These are phyloP conservation scores for Fusarium sp. DNA, from an alignment of 2,329 filamentous ascomycete genomes.

Conservation along the genomic window DNA sequence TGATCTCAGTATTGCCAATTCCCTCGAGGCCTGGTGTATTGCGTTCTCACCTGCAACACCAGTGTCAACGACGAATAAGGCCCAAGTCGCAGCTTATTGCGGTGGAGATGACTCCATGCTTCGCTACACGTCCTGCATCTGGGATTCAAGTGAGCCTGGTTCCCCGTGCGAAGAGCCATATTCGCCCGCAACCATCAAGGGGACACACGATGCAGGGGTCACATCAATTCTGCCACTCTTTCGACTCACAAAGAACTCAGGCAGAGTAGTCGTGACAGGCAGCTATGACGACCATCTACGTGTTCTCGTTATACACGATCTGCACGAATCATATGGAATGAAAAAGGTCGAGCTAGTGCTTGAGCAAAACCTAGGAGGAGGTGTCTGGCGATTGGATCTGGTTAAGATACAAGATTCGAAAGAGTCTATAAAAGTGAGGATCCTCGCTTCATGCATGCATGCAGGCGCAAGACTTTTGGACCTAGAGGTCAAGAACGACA, in stretches of 20 bases:
- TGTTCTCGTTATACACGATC: constrained; percentile 65
- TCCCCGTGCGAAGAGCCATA: constrained; percentile 37
- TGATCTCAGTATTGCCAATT: constrained; percentile 59
- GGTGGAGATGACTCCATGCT: constrained; percentile 81
- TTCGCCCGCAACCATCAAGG: constrained; percentile 51
- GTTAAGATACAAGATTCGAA: constrained; percentile 51
- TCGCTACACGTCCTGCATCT: constrained; percentile 56
- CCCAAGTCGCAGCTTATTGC: constrained; percentile 64
- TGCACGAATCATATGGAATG: constrained; percentile 52
- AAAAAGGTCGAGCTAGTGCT: constrained; percentile 64
- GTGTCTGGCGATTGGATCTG: constrained; percentile 87
- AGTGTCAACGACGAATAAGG: constrained; percentile 18
- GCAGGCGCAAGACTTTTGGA: constrained; percentile 78
- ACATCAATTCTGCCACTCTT: constrained; percentile 83
- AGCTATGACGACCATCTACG: constrained; percentile 91
- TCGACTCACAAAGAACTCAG: constrained; percentile 52
- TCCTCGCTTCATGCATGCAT: constrained; percentile 96
- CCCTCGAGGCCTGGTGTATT: constrained; percentile 79
- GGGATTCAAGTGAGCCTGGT: constrained; percentile 17
- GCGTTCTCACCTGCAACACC: constrained; percentile 61
- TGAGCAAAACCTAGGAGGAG: constrained; percentile 76
- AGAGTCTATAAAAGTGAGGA: constrained; percentile 50
- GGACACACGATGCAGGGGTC: constrained; percentile 81
- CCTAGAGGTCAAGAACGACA: constrained; percentile 51
- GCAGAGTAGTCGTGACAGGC: constrained; percentile 78